These are phyloP conservation scores for Fusarium fracticaudum DNA, from an alignment of 2,329 filamentous ascomycete genomes.

Conservation along the genomic window DNA sequence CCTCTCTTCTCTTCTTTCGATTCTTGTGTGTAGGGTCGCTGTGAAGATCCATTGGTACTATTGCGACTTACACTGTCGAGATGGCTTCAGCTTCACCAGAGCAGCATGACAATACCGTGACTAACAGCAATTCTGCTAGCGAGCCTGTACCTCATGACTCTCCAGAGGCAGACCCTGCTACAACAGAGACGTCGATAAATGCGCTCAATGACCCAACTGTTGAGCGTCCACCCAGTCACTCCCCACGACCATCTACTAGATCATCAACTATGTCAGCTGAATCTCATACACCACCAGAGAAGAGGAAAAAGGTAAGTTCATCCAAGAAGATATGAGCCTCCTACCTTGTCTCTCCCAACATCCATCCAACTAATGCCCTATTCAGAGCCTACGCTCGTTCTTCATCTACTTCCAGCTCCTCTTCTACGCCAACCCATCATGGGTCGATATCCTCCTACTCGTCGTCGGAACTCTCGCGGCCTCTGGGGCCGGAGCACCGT, in stretches of 20 bases:
- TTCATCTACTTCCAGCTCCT: conserved; percentile 57
- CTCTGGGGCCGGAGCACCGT: conserved; percentile 68
- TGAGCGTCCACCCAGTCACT: conserved; percentile 10
- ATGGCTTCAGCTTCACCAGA: conserved; percentile 22
- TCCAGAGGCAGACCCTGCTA: neutral
- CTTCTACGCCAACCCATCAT: conserved; percentile 56
- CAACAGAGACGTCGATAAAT: conserved; percentile 7
- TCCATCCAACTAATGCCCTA: conserved; percentile 6
- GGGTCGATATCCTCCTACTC: conserved; percentile 55
- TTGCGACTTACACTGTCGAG: neutral
- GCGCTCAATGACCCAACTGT: neutral
- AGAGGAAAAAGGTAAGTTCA: conserved; percentile 22
- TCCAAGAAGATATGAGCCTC: no score
- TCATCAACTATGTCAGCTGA: conserved; percentile 16
- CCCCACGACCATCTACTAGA: conserved; percentile 11
- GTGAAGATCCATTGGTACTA: neutral
- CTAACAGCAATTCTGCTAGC: neutral
- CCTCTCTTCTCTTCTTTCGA: neutral
- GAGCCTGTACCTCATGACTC: neutral
- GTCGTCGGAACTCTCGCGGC: conserved; percentile 55
- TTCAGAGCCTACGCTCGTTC: conserved; percentile 37
- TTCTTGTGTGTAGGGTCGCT: neutral
- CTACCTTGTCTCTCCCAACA: neutral
- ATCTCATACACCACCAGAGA: conserved; percentile 6
- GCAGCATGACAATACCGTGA: neutral